Evolutionary conservation across 2,329 filamentous ascomycete genomes (phyloP).

Genomic region (Aureobasidium musti): DNA sequence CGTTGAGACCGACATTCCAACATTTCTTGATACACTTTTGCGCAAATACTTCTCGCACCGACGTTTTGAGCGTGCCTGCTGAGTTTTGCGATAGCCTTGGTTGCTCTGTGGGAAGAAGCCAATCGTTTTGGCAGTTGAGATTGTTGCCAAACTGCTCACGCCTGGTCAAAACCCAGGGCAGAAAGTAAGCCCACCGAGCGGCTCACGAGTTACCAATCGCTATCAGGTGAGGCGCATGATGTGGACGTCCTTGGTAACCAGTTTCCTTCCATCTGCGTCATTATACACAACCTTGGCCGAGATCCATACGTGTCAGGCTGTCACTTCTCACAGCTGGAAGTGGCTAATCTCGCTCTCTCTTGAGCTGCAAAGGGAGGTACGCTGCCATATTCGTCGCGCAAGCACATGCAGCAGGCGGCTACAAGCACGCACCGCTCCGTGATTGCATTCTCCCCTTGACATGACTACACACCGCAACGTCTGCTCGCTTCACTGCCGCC

Average conservation of each 20-base stretch:
- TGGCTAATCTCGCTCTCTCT: conserved; percentile 13
- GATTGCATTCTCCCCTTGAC: conserved; percentile 9
- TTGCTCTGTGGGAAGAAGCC: conserved; percentile 20
- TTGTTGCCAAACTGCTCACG: conserved; percentile 22
- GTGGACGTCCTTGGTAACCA: conserved; percentile 1
- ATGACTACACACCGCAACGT: conserved; percentile 26
- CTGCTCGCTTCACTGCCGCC: conserved; percentile 19
- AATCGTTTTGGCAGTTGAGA: conserved; percentile 19
- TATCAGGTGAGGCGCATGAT: conserved; percentile 16
- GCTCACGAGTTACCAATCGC: conserved; percentile 21
- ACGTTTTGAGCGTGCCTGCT: conserved; percentile 12
- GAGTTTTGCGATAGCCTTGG: not conserved
- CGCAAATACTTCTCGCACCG: conserved; percentile 19
- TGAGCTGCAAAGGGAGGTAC: not conserved
- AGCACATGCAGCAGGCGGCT: conserved; percentile 23
- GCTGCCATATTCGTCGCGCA: conserved; percentile 2
- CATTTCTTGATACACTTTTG: conserved; percentile 8
- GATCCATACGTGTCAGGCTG: conserved; percentile 8
- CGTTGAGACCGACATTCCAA: conserved; percentile 13
- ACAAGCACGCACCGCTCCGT: conserved; percentile 21
- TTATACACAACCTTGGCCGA: not conserved
- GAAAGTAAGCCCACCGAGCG: conserved; percentile 2
- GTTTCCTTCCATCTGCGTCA: conserved; percentile 7
- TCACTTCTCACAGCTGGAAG: not conserved
- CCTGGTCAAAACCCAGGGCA: not conserved